Evolutionary conservation across 441 rosid species (phyloP).

Genomic region (Pelargonium fulgidum): DNA sequence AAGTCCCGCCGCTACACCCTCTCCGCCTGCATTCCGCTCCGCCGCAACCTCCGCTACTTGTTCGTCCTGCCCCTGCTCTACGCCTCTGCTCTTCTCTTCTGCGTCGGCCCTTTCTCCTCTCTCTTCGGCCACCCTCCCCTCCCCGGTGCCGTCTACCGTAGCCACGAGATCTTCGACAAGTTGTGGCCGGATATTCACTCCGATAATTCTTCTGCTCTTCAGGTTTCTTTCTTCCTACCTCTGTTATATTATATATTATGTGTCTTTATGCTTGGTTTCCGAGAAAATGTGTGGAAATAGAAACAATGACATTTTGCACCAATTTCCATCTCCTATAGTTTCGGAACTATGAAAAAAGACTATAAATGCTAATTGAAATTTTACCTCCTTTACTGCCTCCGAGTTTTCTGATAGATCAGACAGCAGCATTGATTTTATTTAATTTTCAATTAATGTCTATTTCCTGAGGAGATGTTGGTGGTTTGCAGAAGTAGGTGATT

Average conservation of each 20-base stretch:
- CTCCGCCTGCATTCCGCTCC: constrained; percentile 37
- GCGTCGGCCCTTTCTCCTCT: constrained; percentile 72
- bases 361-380: background rate
- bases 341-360: background rate
- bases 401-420: background rate
- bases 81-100: constrained; percentile 62
- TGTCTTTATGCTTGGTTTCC: background rate
- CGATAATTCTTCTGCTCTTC: constrained; percentile 58
- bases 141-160: constrained; percentile 75
- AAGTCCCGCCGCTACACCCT: constrained; percentile 35
- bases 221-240: constrained; percentile 32
- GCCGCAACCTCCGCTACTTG: constrained; percentile 55
- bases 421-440: background rate
- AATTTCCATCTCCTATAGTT: background rate
- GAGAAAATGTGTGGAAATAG: background rate
- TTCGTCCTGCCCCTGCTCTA: constrained; percentile 54
- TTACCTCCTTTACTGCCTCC: background rate
- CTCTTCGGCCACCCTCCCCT: constrained; percentile 36
- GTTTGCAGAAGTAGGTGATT: background rate
- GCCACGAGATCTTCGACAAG: constrained; percentile 57
- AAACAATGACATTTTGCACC: background rate
- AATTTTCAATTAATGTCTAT: background rate
- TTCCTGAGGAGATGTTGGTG: background rate
- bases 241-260: background rate
- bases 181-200: constrained; percentile 59